A percentile compares a stretch with the other conserved stretches of the same genome.
Conservation (phyloP, 2,329 filamentous ascomycete species). For the Sordariomycetes sp. region DNA sequence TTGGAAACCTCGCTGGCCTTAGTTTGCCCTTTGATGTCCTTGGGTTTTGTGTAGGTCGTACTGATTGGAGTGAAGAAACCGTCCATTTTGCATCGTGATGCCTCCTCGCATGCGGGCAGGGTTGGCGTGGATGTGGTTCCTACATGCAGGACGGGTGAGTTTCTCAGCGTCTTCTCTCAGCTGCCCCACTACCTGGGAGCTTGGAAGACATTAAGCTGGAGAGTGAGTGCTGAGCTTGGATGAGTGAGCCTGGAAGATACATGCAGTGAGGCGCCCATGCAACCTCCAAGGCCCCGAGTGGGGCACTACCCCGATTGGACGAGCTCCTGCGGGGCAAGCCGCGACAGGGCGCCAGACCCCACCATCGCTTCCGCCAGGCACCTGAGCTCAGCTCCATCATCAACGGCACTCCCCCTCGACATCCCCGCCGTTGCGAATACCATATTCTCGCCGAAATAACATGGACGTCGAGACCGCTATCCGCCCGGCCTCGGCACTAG, state of each 20-base stretch:
- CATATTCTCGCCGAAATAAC: neutral
- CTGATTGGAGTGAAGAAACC: slow-evolving; percentile 43
- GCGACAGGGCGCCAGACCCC: neutral
- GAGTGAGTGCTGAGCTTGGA: neutral
- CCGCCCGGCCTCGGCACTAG: neutral
- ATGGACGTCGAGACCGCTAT: neutral
- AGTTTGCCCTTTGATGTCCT: slow-evolving; percentile 3
- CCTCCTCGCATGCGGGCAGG: neutral
- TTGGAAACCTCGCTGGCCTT: neutral
- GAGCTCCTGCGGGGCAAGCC: neutral
- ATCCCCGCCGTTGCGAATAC: neutral
- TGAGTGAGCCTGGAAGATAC: too few relatives aligned
- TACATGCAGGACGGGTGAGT: neutral
- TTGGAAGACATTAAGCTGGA: neutral
- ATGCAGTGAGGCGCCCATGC: too few relatives aligned
- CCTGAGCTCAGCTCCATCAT: neutral
- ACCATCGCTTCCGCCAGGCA: neutral
- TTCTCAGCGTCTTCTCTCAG: neutral
- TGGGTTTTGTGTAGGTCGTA: slow-evolving; percentile 32
- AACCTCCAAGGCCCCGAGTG: neutral
- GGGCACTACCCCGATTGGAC: neutral
- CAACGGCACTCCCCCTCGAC: neutral
- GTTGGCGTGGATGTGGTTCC: neutral
- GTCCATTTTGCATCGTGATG: slow-evolving; percentile 32
- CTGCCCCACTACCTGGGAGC: neutral